These are phyloP conservation scores for Boletus edulis DNA, from an alignment of 768 basidiomycete species.

Conservation along the genomic window DNA sequence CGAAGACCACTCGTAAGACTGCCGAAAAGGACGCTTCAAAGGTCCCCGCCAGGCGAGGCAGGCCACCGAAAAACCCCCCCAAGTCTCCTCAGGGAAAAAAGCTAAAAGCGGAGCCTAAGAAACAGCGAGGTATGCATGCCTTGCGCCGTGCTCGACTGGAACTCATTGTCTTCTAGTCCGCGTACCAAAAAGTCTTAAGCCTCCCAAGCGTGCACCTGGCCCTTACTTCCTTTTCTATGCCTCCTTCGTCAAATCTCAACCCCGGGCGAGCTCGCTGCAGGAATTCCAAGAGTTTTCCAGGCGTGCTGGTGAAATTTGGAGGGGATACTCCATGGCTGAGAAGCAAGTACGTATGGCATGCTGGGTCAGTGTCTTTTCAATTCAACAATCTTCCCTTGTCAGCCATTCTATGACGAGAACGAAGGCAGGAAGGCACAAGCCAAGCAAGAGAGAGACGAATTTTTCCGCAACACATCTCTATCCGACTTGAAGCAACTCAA, in stretches of 20 bases:
- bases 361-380: not conserved
- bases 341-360: conserved; percentile 32
- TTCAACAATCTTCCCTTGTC: not conserved
- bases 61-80: not conserved
- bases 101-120: not conserved
- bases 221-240: conserved; percentile 26
- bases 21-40: not conserved
- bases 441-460: conserved; percentile 24
- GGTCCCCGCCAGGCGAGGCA: conserved; percentile 5
- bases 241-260: conserved; percentile 12
- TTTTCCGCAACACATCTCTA: conserved; percentile 21
- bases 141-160: not conserved
- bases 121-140: conserved; percentile 13
- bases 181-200: conserved; percentile 15
- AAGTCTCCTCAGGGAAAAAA: not conserved
- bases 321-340: conserved; percentile 29
- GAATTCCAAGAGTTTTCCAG: conserved; percentile 9
- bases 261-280: not conserved
- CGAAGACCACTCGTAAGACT: conserved; percentile 3
- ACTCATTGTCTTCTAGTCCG: conserved; percentile 15
- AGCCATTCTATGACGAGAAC: conserved; percentile 29
- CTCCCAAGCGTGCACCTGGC: conserved; percentile 28
- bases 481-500: conserved; percentile 32
- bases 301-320: conserved; percentile 31
- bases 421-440: conserved; percentile 18